Evolutionary conservation across 1,284 basidiomycete genomes (phyloP), one percentile per base, ranked within the genome.

Genomic region (Laetiporus sulphureus): DNA sequence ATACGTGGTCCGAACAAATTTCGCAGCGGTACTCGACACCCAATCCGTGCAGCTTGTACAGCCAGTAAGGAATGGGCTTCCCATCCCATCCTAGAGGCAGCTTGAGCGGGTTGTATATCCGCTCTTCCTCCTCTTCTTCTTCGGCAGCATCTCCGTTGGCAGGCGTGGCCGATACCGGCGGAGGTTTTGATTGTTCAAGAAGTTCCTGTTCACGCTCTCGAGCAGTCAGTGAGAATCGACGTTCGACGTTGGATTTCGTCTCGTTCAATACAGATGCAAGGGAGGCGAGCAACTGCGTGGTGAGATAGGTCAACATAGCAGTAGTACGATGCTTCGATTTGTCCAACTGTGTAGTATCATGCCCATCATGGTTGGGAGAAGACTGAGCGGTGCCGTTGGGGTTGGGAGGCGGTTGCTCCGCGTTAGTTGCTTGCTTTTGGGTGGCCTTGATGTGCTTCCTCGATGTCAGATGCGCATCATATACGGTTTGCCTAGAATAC

Each of bases 1-100:
- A 95, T 10, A 91, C 87, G 59, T 88, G 86, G 59, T 92, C 91
- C 12, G 91, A 95, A 63, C 96, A 99, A 56, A 99, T 97, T 68
- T 99, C 95, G 60, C 96, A 99, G 45, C 83, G 80, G 65, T 97
- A 99, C 64, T 97, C 93, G 38, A 97, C 94, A 21, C 95, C 94
- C 18, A 99, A 72, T 1, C 96, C 96, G 63, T 99, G 96, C 40
- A 99, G 68, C 65, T 98, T 99, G 71, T 95, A 99, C 46, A 99
- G 61, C 95, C 95, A 99, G 62, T 93, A 98, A 13, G 96, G 95
- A 55, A 99, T 99, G 13, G 95, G 94, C 60, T 95, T 96, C 31
- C 93, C 93, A 60, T 98, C 94, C 94, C 94, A 98, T 1, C 95
- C 95, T 2, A 99, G 75, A 8, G 96, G 96, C 31, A 99, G 71